Conservation (phyloP, 257 asterid species). For the Solanum gracilifrons region DNA sequence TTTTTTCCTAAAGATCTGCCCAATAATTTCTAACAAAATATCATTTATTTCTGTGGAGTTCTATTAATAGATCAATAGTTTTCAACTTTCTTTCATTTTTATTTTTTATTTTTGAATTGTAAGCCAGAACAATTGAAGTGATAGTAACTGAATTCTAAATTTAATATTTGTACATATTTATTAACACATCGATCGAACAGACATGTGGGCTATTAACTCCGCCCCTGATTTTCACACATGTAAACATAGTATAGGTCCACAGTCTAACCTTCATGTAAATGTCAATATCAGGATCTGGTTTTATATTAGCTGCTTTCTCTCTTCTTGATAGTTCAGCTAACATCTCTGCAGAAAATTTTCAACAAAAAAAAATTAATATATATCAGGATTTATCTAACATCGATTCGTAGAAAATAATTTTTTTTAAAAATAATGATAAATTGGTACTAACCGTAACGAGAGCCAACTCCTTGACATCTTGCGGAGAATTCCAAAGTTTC, state of each 20-base stretch:
- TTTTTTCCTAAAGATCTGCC: background rate
- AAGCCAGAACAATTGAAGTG: too few species aligned
- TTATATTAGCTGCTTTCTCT: constrained; percentile 38
- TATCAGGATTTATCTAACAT: background rate
- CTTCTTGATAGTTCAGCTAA: constrained; percentile 47
- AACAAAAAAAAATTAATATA: background rate
- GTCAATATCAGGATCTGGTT: constrained; percentile 43
- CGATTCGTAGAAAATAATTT: background rate
- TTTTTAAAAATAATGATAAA: background rate
- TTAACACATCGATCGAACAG: background rate
- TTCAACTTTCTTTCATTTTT: background rate
- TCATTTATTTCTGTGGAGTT: background rate
- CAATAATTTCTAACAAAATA: background rate
- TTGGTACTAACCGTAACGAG: constrained; percentile 46
- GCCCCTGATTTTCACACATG: background rate
- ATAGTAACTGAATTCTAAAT: too few species aligned
- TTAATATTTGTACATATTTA: too few species aligned
- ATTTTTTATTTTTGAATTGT: background rate
- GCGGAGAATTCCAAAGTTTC: constrained; percentile 69
- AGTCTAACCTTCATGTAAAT: constrained; percentile 46
- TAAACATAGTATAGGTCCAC: background rate
- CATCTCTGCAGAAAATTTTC: constrained; percentile 44
- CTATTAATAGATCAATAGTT: background rate
- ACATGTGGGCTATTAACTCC: background rate
- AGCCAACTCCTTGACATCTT: constrained; percentile 71